Conservation (phyloP, 768 basidiomycete species). For the Rickenella mellea region DNA sequence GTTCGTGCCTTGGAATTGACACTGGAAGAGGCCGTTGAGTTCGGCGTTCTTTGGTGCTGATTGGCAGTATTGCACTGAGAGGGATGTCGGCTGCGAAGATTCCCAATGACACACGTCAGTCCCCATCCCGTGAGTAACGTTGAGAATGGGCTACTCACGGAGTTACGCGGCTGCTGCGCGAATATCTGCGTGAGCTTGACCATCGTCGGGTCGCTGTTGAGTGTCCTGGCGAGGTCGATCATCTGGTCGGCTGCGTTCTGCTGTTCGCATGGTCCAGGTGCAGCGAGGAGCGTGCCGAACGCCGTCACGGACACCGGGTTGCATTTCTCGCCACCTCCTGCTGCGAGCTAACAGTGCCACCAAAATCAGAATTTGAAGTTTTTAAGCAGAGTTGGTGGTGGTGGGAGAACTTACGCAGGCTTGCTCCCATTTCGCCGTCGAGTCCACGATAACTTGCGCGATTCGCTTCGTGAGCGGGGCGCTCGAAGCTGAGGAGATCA, state of each 20-base stretch:
- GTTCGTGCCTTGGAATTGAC: conserved; percentile 43
- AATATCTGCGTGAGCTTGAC: conserved; percentile 45
- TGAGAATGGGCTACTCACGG: conserved; percentile 21
- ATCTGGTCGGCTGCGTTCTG: conserved; percentile 46
- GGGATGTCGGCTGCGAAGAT: conserved; percentile 27
- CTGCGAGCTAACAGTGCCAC: conserved; percentile 28
- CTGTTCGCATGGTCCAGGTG: conserved; percentile 42
- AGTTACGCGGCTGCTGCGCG: conserved; percentile 48
- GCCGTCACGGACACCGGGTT: conserved; percentile 47
- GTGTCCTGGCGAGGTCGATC: conserved; percentile 34
- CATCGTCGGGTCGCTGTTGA: conserved; percentile 37
- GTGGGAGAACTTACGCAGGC: conserved; percentile 35
- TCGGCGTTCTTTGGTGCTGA: conserved; percentile 40
- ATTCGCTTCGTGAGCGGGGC: conserved; percentile 36
- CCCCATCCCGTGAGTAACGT: background rate
- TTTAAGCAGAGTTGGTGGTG: background rate
- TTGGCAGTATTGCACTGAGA: conserved; percentile 43
- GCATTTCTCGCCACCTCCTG: conserved; percentile 48
- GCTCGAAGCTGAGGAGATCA: conserved; percentile 20
- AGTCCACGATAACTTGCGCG: conserved; percentile 35
- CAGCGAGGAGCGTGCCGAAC: conserved; percentile 52
- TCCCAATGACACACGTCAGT: background rate
- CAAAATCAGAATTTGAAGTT: background rate
- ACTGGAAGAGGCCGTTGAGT: conserved; percentile 48
- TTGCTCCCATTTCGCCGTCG: conserved; percentile 39